Conservation (phyloP, 1,284 basidiomycete genomes). For the Cryptococcus sp. region DNA sequence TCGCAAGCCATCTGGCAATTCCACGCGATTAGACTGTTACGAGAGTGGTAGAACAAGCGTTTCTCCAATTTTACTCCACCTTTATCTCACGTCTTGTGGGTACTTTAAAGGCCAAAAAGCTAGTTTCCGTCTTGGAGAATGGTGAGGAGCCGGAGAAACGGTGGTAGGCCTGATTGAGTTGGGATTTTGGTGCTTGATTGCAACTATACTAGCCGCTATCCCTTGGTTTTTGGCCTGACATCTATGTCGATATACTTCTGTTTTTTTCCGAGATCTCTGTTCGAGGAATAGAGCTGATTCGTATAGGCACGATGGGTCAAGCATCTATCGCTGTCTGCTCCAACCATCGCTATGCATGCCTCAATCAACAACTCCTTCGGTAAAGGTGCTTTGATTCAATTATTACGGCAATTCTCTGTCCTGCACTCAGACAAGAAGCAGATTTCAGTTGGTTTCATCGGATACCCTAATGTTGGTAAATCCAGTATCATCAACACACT, state of each 20-base stretch:
- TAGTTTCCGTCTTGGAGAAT: slow-evolving; percentile 39
- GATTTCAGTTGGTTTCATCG: slow-evolving; percentile 95
- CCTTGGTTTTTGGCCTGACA: slow-evolving; percentile 53
- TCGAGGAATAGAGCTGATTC: slow-evolving; percentile 4
- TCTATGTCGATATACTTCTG: slow-evolving; percentile 4
- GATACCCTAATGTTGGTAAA: slow-evolving; percentile 98
- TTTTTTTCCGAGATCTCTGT: not conserved
- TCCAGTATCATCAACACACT: slow-evolving; percentile 97
- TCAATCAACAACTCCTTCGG: slow-evolving; percentile 99
- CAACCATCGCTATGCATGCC: slow-evolving; percentile 97
- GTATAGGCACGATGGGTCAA: slow-evolving; percentile 92
- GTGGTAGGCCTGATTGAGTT: slow-evolving; percentile 49
- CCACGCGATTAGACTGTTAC: slow-evolving; percentile 54
- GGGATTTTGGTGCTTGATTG: slow-evolving; percentile 34
- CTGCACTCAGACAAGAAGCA: slow-evolving; percentile 99
- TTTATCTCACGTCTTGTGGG: slow-evolving; percentile 43
- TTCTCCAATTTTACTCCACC: slow-evolving; percentile 47
- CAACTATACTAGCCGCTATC: slow-evolving; percentile 28
- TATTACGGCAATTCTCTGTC: slow-evolving; percentile 93
- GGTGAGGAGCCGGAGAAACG: slow-evolving; percentile 42
- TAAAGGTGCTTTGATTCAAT: slow-evolving; percentile 95
- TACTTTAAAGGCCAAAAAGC: slow-evolving; percentile 26
- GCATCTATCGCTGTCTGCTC: slow-evolving; percentile 87
- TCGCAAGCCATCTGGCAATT: slow-evolving; percentile 32
- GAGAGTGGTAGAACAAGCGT: slow-evolving; percentile 58